Evolutionary conservation across 208 protist species (phyloP), one percentile per base, ranked within the genome.

Genomic region (Trypanosoma vivax): DNA sequence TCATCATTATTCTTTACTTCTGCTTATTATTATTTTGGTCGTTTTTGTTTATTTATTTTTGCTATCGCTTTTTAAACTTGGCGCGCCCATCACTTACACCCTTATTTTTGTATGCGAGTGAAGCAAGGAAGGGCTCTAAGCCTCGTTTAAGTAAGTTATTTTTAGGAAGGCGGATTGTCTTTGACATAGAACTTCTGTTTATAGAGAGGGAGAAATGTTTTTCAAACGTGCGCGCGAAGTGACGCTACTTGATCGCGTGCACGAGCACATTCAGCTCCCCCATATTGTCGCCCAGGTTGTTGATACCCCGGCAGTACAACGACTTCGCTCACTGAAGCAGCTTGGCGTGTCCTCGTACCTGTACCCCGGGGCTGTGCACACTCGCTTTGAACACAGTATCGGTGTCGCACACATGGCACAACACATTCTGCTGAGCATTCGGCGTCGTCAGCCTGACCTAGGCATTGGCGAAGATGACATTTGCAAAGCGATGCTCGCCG

Each of bases 361-460:
- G 25, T 98, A 96, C 62, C 95, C 96, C 1, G 89, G 91, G n/a
- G 95, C 94, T 1, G 79, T 90, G 11, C 94, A 98, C 76, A 97
- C 81, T 13, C 88, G 97, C 53, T 99, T 99, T 47, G 96, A 98
- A 61, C 97, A 99, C 76, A 95, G 79, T 77, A 79, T 99, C 45
- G 96, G 96, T 30, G 93, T 97, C 2, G 73, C 79, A 3, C 89
- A 98, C 67, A 90, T 98, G 50, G 92, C 94, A 19, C 68, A 82
- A 18, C 67, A 69, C 27, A 60, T 96, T 40, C 65, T 96, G 10
- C 55, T 75, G n/a, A 79, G 73, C 42, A 67, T 98, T 10, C 69
- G 76, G 50, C 28, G 31, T 10, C 66, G 76, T 5, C 96, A 98
- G 74, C 93, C 92, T 0, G 87, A 98, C 25, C 62, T 99, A 2